Conservation (phyloP, 2,329 filamentous ascomycete species). For the Aspergillus flavus region DNA sequence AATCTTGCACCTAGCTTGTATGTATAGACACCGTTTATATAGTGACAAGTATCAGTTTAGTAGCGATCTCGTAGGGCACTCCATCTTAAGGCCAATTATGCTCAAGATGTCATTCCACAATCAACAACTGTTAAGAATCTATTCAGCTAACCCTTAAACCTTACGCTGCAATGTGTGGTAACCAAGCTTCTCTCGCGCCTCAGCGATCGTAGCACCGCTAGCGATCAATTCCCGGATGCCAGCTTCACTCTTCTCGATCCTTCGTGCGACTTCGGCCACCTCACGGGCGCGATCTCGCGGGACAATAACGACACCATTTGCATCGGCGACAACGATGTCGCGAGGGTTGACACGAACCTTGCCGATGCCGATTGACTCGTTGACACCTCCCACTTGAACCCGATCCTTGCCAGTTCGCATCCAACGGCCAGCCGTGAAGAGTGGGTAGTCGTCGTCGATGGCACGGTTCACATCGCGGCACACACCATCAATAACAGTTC, state of each 20-base stretch:
- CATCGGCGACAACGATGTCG: constrained; percentile 37
- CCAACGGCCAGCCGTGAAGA: constrained; percentile 37
- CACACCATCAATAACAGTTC: constrained; percentile 38
- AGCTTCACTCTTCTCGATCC: constrained; percentile 18
- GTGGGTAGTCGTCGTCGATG: constrained; percentile 30
- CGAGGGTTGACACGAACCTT: constrained; percentile 29
- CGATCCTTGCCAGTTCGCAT: constrained; percentile 39
- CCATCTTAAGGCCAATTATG: too few relatives aligned
- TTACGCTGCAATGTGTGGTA: constrained; percentile 22
- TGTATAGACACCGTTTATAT: too few relatives aligned
- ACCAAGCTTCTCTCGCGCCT: constrained; percentile 18
- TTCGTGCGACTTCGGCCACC: constrained; percentile 17
- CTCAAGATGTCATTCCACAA: too few relatives aligned
- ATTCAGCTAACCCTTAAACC: neutral
- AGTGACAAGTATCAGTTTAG: too few relatives aligned
- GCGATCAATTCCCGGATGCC: constrained; percentile 37
- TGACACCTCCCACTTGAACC: constrained; percentile 34
- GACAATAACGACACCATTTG: constrained; percentile 25
- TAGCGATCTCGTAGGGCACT: too few relatives aligned
- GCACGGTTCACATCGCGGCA: constrained; percentile 37
- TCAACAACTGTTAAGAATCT: too few relatives aligned
- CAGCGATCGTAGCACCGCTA: constrained; percentile 16
- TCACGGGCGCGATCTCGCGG: constrained; percentile 20
- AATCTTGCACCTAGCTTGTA: too few relatives aligned
- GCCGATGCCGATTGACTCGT: constrained; percentile 32